phyloP scores from a whole-genome alignment of 306 rosid genomes.

The Cucurbita ficifolia region DNA sequence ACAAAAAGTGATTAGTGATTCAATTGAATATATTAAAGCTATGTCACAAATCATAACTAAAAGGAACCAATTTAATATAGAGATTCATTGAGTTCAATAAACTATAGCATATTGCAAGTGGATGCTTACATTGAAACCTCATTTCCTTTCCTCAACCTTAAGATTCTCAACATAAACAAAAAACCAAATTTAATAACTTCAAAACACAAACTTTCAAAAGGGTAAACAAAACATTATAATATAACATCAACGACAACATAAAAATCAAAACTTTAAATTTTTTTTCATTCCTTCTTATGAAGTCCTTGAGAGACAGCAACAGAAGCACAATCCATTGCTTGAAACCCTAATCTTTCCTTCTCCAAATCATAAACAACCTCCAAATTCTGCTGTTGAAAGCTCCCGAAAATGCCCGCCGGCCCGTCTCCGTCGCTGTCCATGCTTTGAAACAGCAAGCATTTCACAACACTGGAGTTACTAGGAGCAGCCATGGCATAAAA shows the following conservation, averaged over 20 bases:
- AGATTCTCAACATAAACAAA: background rate
- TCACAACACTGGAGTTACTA: conserved; percentile 25
- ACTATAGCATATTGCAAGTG: background rate
- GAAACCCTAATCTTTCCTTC: conserved; percentile 38
- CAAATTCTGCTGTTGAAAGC: conserved; percentile 43
- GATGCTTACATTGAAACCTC: background rate
- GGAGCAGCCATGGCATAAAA: conserved; percentile 46
- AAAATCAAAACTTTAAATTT: background rate
- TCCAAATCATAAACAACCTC: conserved; percentile 42
- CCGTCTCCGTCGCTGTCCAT: conserved; percentile 31
- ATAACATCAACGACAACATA: background rate
- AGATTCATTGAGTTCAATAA: background rate
- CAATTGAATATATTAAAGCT: background rate
- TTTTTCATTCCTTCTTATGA: background rate
- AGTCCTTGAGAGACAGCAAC: conserved; percentile 20
- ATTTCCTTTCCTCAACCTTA: background rate
- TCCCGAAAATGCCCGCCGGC: conserved; percentile 46
- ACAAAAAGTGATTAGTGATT: background rate
- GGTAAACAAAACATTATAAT: background rate
- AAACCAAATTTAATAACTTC: background rate
- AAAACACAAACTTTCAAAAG: background rate
- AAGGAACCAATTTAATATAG: background rate
- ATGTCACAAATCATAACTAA: background rate
- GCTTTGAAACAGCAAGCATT: conserved; percentile 31
- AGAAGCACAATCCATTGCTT: conserved; percentile 30